Percentiles rank a stretch among this genome's conserved stretches.
phyloP scores from a whole-genome alignment of 441 rosid species.

The Sinapis alba region DNA sequence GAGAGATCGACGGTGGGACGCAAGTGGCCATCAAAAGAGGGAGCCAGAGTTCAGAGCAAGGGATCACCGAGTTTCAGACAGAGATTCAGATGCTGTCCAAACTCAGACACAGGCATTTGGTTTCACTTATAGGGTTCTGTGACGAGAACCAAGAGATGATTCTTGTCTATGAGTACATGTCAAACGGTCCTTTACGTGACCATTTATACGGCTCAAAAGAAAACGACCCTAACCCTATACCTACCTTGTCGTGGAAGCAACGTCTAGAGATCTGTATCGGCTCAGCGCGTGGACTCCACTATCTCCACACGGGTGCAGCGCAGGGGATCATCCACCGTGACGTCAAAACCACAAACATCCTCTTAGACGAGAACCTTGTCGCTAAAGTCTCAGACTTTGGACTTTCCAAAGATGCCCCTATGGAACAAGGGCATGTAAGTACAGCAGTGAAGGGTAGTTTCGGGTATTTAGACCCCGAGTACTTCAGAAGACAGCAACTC shows the following conservation, averaged over 20 bases:
- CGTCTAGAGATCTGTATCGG: conserved; percentile 67
- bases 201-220: conserved; percentile 56
- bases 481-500: conserved; percentile 65
- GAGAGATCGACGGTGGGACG: conserved; percentile 50
- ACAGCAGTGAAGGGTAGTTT: conserved; percentile 74
- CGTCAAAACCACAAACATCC: conserved; percentile 68
- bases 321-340: conserved; percentile 72
- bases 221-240: conserved; percentile 41
- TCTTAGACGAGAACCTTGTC: conserved; percentile 60
- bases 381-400: conserved; percentile 71
- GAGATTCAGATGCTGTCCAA: conserved; percentile 73
- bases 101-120: conserved; percentile 65
- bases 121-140: conserved; percentile 62
- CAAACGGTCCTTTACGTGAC: conserved; percentile 64
- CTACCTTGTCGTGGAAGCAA: conserved; percentile 62
- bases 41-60: conserved; percentile 59
- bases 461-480: conserved; percentile 67
- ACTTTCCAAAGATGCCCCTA: conserved; percentile 58
- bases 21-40: conserved; percentile 63
- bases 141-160: conserved; percentile 67
- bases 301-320: conserved; percentile 65
- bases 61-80: conserved; percentile 64
- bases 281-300: conserved; percentile 67
- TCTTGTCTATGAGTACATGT: conserved; percentile 68
- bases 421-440: conserved; percentile 64